Conservation (phyloP, 768 basidiomycete species). For the Crucibulum laeve region DNA sequence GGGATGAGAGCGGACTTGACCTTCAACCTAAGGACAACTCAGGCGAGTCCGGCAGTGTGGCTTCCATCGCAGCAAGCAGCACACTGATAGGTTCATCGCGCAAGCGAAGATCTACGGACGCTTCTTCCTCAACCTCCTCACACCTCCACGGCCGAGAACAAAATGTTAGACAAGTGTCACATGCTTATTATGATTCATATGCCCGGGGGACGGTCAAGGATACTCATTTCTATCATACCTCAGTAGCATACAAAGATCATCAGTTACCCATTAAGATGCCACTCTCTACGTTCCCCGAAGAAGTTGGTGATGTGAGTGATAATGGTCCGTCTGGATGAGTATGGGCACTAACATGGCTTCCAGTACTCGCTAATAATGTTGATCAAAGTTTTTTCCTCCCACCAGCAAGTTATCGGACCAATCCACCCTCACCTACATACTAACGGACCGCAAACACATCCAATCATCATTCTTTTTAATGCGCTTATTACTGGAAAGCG, state of each 20-base stretch:
- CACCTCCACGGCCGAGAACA: slow-evolving; percentile 42
- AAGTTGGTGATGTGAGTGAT: slow-evolving; percentile 86
- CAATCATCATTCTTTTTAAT: slow-evolving; percentile 94
- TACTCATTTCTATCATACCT: slow-evolving; percentile 91
- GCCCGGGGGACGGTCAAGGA: slow-evolving; percentile 63
- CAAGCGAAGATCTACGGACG: slow-evolving; percentile 65
- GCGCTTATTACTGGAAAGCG: slow-evolving; percentile 93
- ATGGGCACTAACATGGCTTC: slow-evolving; percentile 1
- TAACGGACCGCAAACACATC: slow-evolving; percentile 85
- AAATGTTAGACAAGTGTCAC: slow-evolving; percentile 29
- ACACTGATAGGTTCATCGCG: slow-evolving; percentile 38
- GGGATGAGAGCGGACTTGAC: slow-evolving; percentile 61
- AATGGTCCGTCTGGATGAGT: slow-evolving; percentile 2
- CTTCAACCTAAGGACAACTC: slow-evolving; percentile 40
- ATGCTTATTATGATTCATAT: slow-evolving; percentile 41
- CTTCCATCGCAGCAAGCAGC: slow-evolving; percentile 32
- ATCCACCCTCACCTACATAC: slow-evolving; percentile 92
- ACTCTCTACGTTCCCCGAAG: slow-evolving; percentile 83
- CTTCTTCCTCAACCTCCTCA: slow-evolving; percentile 71
- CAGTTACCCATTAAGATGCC: slow-evolving; percentile 90
- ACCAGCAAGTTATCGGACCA: slow-evolving; percentile 62
- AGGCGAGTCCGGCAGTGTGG: slow-evolving; percentile 37
- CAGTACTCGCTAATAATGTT: slow-evolving; percentile 93
- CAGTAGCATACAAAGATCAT: slow-evolving; percentile 79
- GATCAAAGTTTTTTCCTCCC: slow-evolving; percentile 71